Conservation (phyloP, 1,139 yeast species). For the Candida sanyaensis region DNA sequence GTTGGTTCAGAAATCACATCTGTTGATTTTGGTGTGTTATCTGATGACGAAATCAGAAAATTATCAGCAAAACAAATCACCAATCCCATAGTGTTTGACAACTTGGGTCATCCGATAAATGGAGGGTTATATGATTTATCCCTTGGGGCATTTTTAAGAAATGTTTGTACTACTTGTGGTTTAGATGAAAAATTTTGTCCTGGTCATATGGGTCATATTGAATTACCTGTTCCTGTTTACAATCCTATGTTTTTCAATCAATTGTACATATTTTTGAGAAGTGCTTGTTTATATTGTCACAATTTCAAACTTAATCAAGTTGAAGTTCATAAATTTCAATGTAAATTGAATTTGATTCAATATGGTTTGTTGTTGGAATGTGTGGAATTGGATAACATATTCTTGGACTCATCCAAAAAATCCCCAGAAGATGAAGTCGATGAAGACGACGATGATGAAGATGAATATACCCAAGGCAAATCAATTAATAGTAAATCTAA, state of each 20-base stretch:
- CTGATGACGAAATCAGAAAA: constrained; percentile 79
- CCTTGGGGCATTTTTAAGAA: constrained; percentile 87
- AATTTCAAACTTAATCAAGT: constrained; percentile 67
- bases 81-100: constrained; percentile 92
- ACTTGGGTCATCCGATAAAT: constrained; percentile 90
- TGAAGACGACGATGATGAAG: constrained; percentile 32
- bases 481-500: constrained; percentile 40
- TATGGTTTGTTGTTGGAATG: constrained; percentile 86
- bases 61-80: constrained; percentile 94
- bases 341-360: constrained; percentile 81
- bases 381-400: constrained; percentile 66
- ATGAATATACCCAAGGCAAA: constrained; percentile 8
- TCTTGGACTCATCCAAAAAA: constrained; percentile 32
- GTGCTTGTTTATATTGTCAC: constrained; percentile 90
- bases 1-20: constrained; percentile 92
- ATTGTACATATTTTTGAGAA: constrained; percentile 78
- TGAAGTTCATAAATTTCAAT: constrained; percentile 75
- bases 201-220: constrained; percentile 98
- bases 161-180: constrained; percentile 94
- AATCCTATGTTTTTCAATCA: constrained; percentile 94
- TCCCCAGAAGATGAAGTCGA: constrained; percentile 35
- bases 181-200: constrained; percentile 94
- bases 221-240: constrained; percentile 92
- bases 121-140: constrained; percentile 95
- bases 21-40: constrained; percentile 88